phyloP scores from a whole-genome alignment of 2,329 filamentous ascomycete genomes.

The Hymenoscyphus fraxineus region DNA sequence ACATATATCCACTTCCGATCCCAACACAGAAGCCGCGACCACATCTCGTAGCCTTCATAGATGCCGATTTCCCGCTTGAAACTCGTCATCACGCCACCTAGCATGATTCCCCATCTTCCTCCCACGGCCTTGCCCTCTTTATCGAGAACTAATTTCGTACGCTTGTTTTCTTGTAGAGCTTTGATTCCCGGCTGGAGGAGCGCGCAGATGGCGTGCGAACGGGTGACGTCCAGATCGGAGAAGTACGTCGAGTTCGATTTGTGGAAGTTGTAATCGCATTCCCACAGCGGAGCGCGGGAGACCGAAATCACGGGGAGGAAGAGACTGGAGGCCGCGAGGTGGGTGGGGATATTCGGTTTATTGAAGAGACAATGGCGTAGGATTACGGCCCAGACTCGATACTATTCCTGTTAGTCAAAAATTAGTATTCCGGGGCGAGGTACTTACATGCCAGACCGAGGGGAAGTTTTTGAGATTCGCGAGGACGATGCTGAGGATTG shows the following conservation, averaged over 20 bases:
- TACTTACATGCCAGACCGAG: slow-evolving; percentile 56
- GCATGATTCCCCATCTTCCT: slow-evolving; percentile 57
- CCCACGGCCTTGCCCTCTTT: slow-evolving; percentile 44
- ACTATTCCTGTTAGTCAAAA: slow-evolving; percentile 30
- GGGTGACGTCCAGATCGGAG: slow-evolving; percentile 65
- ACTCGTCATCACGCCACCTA: slow-evolving; percentile 69
- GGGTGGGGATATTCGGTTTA: slow-evolving; percentile 36
- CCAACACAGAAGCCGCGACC: slow-evolving; percentile 67
- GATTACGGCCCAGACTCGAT: slow-evolving; percentile 46
- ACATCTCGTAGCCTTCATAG: slow-evolving; percentile 68
- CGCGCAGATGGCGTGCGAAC: slow-evolving; percentile 74
- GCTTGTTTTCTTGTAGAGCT: slow-evolving; percentile 46
- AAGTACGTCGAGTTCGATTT: slow-evolving; percentile 72
- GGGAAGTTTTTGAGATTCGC: slow-evolving; percentile 57
- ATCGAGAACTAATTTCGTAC: slow-evolving; percentile 45
- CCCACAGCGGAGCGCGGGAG: slow-evolving; percentile 55
- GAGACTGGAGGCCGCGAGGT: slow-evolving; percentile 39
- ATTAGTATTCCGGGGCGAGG: not conserved
- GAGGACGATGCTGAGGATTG: slow-evolving; percentile 39
- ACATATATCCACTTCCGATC: slow-evolving; percentile 81
- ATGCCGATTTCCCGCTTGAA: slow-evolving; percentile 72
- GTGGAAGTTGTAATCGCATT: slow-evolving; percentile 71
- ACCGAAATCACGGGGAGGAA: slow-evolving; percentile 60
- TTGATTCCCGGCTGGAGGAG: slow-evolving; percentile 59
- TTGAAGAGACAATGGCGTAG: slow-evolving; percentile 42